Conservation (phyloP, 768 basidiomycete genomes). For the Steccherinum ochraceum region DNA sequence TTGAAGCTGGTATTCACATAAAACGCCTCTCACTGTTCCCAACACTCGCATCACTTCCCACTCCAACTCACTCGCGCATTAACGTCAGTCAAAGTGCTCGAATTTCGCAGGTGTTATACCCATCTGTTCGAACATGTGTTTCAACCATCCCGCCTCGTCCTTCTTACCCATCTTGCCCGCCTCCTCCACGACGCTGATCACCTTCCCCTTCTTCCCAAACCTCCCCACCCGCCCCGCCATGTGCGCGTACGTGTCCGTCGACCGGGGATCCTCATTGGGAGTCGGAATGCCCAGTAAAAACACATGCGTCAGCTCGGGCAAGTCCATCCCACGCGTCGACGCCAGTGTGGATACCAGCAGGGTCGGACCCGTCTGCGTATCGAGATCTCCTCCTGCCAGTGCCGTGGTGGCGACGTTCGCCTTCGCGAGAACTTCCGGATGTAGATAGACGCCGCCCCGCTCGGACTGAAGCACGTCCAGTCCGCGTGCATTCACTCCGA, state of each 20-base stretch:
- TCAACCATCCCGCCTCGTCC: slow-evolving; percentile 35
- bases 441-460: slow-evolving; percentile 33
- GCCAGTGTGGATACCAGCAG: slow-evolving; percentile 66
- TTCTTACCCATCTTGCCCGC: slow-evolving; percentile 24
- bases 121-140: slow-evolving; percentile 37
- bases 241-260: slow-evolving; percentile 61
- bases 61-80: neutral
- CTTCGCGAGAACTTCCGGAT: neutral
- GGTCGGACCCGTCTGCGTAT: slow-evolving; percentile 43
- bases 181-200: slow-evolving; percentile 52
- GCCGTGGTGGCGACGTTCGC: neutral
- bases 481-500: slow-evolving; percentile 63
- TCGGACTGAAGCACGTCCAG: slow-evolving; percentile 46
- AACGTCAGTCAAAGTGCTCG: slow-evolving; percentile 43
- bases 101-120: slow-evolving; percentile 40
- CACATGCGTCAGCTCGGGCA: slow-evolving; percentile 67
- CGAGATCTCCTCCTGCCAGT: slow-evolving; percentile 30
- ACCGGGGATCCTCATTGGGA: slow-evolving; percentile 42
- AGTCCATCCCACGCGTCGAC: slow-evolving; percentile 66
- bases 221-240: slow-evolving; percentile 72
- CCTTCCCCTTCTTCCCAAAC: slow-evolving; percentile 60
- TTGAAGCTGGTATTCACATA: too few relatives aligned
- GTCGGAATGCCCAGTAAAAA: slow-evolving; percentile 58
- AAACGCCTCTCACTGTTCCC: too few relatives aligned
- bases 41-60: neutral